These are phyloP conservation scores for Fusarium sp. DNA, from an alignment of 2,329 filamentous ascomycete species.

Conservation along the genomic window DNA sequence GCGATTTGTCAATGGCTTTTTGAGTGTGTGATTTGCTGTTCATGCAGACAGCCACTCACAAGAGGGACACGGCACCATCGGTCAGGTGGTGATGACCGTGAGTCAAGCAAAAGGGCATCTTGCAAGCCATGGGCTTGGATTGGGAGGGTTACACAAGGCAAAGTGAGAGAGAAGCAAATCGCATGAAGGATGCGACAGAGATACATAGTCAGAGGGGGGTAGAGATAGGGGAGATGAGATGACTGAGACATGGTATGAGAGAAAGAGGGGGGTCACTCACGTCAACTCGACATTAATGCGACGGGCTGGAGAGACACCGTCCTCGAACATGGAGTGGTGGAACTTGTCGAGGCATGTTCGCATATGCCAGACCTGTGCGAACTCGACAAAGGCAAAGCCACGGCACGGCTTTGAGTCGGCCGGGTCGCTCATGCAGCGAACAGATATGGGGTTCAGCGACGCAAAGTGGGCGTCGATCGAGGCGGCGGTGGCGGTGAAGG, in stretches of 20 bases:
- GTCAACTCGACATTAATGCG: conserved; percentile 96
- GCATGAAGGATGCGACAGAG: conserved; percentile 6
- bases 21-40: conserved; percentile 3
- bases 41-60: conserved; percentile 16
- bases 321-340: conserved; percentile 85
- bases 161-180: conserved; percentile 2
- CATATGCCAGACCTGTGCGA: conserved; percentile 89
- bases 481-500: conserved; percentile 82
- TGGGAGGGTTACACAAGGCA: conserved; percentile 21
- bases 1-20: conserved; percentile 6
- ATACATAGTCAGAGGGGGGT: background rate
- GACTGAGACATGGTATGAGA: conserved; percentile 11
- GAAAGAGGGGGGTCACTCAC: conserved; percentile 62
- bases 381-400: conserved; percentile 91
- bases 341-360: conserved; percentile 92
- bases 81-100: conserved; percentile 14
- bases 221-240: background rate
- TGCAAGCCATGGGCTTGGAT: conserved; percentile 8
- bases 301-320: conserved; percentile 69
- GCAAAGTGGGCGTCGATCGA: conserved; percentile 83
- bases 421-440: conserved; percentile 80
- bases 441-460: conserved; percentile 67
- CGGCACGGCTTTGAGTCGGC: conserved; percentile 74
- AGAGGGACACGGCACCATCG: conserved; percentile 10
- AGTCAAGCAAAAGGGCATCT: conserved; percentile 14